Conservation (phyloP, 2,329 filamentous ascomycete species). For the Neonectria punicea region DNA sequence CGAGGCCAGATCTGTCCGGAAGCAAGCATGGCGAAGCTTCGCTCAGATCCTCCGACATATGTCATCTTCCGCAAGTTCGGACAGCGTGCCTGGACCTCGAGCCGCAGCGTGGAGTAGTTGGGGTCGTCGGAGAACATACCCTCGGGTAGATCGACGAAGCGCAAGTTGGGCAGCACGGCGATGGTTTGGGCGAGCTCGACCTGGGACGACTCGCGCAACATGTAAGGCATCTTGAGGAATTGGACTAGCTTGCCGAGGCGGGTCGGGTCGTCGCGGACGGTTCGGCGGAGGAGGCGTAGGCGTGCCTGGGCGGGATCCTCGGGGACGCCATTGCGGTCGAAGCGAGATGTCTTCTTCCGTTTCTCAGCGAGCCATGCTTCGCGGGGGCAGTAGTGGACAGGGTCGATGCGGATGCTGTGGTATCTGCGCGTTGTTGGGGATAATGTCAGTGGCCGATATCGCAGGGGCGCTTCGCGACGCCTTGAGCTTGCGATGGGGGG, state of each 20-base stretch:
- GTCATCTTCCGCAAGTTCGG: slow-evolving; percentile 89
- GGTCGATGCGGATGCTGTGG: slow-evolving; percentile 89
- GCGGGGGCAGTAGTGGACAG: slow-evolving; percentile 92
- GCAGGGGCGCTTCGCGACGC: background rate
- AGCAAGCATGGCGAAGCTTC: slow-evolving; percentile 76
- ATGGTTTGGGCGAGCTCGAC: slow-evolving; percentile 86
- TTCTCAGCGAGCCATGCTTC: slow-evolving; percentile 84
- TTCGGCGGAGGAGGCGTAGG: slow-evolving; percentile 81
- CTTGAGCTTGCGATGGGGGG: slow-evolving; percentile 12
- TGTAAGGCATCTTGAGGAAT: slow-evolving; percentile 91
- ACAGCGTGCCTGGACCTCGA: slow-evolving; percentile 87
- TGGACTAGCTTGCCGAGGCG: slow-evolving; percentile 75
- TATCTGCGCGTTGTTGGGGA: slow-evolving; percentile 65
- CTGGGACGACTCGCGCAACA: slow-evolving; percentile 90
- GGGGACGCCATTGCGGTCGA: slow-evolving; percentile 80
- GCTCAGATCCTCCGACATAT: slow-evolving; percentile 82
- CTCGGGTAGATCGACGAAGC: slow-evolving; percentile 90
- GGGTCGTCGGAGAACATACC: slow-evolving; percentile 86
- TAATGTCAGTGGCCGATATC: slow-evolving; percentile 24
- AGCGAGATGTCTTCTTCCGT: slow-evolving; percentile 78
- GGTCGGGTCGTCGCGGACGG: slow-evolving; percentile 80
- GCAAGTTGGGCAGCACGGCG: slow-evolving; percentile 84
- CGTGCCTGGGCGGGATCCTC: slow-evolving; percentile 82
- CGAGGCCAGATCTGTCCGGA: slow-evolving; percentile 73
- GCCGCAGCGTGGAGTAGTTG: slow-evolving; percentile 77